Evolutionary conservation across 1,139 yeast genomes (phyloP).

Genomic region (Ogataea hybrid): DNA sequence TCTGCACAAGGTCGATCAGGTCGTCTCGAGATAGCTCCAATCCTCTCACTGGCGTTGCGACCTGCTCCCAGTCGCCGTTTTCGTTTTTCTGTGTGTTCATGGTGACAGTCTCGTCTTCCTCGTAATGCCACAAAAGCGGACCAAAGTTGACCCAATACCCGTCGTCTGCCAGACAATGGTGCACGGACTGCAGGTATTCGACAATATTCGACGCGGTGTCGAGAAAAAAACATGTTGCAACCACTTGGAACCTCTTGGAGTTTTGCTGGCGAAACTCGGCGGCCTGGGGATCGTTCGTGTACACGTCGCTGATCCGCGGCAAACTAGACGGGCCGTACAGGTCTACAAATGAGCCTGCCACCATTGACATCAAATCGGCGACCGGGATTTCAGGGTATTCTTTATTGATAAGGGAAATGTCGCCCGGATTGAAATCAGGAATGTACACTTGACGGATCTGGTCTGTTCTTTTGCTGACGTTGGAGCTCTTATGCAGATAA

Average conservation of each 20-base stretch:
- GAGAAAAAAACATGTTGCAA: conserved; percentile 73
- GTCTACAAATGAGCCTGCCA: conserved; percentile 79
- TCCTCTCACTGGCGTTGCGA: conserved; percentile 47
- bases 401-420: conserved; percentile 32
- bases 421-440: conserved; percentile 51
- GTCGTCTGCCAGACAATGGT: conserved; percentile 47
- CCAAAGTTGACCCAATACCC: conserved; percentile 86
- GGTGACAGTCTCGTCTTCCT: conserved; percentile 44
- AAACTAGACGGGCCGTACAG: conserved; percentile 58
- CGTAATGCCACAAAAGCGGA: conserved; percentile 85
- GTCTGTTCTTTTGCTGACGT: conserved; percentile 41
- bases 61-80: conserved; percentile 23
- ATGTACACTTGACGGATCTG: conserved; percentile 51
- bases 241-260: conserved; percentile 44
- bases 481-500: conserved; percentile 50
- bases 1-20: conserved; percentile 45
- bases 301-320: conserved; percentile 36
- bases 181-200: conserved; percentile 62
- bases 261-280: conserved; percentile 43
- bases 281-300: conserved; percentile 39
- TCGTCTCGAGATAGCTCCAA: conserved; percentile 67
- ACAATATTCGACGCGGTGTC: conserved; percentile 78
- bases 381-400: conserved; percentile 43
- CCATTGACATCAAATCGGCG: conserved; percentile 65
- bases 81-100: conserved; percentile 32